These are phyloP conservation scores for Thamnidium elegans DNA, from an alignment of 192 early-diverging fungal species.

Conservation along the genomic window DNA sequence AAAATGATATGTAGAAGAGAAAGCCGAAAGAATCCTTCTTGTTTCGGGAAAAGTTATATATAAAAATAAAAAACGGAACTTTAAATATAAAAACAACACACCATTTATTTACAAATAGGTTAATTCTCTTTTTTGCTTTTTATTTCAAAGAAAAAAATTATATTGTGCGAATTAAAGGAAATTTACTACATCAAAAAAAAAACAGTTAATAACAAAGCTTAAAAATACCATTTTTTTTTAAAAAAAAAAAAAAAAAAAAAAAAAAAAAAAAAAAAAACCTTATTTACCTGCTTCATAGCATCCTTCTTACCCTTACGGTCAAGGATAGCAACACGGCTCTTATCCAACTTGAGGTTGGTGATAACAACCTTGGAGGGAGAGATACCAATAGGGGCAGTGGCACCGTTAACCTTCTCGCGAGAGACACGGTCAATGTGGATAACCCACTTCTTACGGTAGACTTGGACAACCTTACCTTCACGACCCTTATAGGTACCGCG, in stretches of 20 bases:
- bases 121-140: not conserved
- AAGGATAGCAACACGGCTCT: conserved; percentile 90
- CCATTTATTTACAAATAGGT: too few relatives aligned
- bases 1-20: too few relatives aligned
- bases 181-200: conserved; percentile 7
- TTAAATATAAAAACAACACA: too few relatives aligned
- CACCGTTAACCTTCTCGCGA: conserved; percentile 97
- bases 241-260: too few relatives aligned
- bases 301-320: conserved; percentile 75
- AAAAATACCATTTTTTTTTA: not conserved
- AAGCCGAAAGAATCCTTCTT: too few relatives aligned
- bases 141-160: not conserved
- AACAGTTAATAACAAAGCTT: not conserved
- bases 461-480: conserved; percentile 92
- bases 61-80: too few relatives aligned
- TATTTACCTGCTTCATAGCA: conserved; percentile 36
- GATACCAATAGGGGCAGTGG: conserved; percentile 85
- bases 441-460: conserved; percentile 95
- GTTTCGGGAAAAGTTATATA: too few relatives aligned
- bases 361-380: conserved; percentile 99
- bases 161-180: not conserved
- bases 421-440: conserved; percentile 97
- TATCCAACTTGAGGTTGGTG: conserved; percentile 93
- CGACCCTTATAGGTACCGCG: conserved; percentile 96
- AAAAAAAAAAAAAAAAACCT: conserved; percentile 8